phyloP scores from a whole-genome alignment of 2,329 filamentous ascomycete genomes.

The Claviceps quebecensis region DNA sequence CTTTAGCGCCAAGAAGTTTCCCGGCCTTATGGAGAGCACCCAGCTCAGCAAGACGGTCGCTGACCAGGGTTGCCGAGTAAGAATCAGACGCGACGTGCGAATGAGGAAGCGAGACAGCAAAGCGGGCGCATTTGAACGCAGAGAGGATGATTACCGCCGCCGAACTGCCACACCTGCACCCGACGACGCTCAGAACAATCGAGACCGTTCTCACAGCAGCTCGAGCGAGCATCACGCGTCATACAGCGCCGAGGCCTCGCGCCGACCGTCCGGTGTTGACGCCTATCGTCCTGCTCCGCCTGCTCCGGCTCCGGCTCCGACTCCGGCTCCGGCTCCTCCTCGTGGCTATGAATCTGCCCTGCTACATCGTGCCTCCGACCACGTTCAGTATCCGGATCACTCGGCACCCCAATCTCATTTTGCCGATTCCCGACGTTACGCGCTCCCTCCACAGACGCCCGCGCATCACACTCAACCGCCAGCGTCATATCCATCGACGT shows the following conservation, averaged over 20 bases:
- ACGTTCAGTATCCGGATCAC: conserved; percentile 22
- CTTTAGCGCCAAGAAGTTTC: conserved; percentile 97
- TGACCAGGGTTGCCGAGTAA: conserved; percentile 91
- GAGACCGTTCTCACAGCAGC: conserved; percentile 47
- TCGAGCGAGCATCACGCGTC: conserved; percentile 35
- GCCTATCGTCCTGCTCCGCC: conserved; percentile 23
- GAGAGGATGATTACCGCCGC: conserved; percentile 48
- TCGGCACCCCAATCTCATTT: conserved; percentile 17
- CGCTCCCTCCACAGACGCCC: conserved; percentile 15
- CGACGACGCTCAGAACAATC: conserved; percentile 21
- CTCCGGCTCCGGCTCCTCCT: not conserved
- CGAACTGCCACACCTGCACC: conserved; percentile 22
- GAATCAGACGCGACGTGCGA: conserved; percentile 84
- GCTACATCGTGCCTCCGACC: conserved; percentile 10
- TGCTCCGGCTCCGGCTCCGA: conserved; percentile 11
- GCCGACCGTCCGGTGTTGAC: conserved; percentile 35
- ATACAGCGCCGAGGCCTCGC: conserved; percentile 25
- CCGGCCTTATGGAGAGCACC: conserved; percentile 82
- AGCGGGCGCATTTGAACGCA: conserved; percentile 38
- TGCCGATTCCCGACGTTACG: conserved; percentile 23
- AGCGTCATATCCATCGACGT: conserved; percentile 20
- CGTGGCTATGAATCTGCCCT: conserved; percentile 20
- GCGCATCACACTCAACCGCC: conserved; percentile 14
- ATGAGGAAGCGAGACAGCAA: conserved; percentile 77
- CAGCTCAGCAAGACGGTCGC: conserved; percentile 78